A percentile compares a stretch with the other conserved stretches of the same genome.
phyloP scores from a whole-genome alignment of 2,329 filamentous ascomycete genomes.

The Claviceps monticola region DNA sequence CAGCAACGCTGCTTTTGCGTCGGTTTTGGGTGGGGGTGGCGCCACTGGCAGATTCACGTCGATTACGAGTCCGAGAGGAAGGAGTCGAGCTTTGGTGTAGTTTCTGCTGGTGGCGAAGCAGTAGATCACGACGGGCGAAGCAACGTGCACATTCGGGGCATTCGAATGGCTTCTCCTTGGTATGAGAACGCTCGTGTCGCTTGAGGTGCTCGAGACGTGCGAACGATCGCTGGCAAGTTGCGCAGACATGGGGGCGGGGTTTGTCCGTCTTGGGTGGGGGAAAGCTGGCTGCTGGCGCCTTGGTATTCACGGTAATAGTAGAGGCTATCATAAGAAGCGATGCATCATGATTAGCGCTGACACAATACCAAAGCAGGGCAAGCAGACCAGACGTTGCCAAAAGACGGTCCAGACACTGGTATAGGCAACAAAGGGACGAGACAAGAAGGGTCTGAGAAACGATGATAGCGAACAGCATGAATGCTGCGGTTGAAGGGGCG shows the following conservation, averaged over 20 bases:
- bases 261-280: constrained; percentile 93
- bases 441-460: background rate
- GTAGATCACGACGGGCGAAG: constrained; percentile 83
- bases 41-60: constrained; percentile 76
- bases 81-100: constrained; percentile 86
- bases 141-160: constrained; percentile 89
- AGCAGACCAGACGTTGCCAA: background rate
- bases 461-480: background rate
- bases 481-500: background rate
- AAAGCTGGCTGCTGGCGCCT: constrained; percentile 32
- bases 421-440: background rate
- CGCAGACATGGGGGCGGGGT: constrained; percentile 86
- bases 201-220: constrained; percentile 93
- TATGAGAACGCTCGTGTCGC: constrained; percentile 93
- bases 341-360: constrained; percentile 15
- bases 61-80: constrained; percentile 71
- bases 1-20: constrained; percentile 83
- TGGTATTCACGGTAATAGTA: constrained; percentile 38
- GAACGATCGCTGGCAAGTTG: constrained; percentile 82
- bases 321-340: constrained; percentile 22
- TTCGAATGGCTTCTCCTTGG: constrained; percentile 97
- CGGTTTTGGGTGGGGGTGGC: constrained; percentile 53
- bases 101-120: constrained; percentile 95
- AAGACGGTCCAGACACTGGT: background rate
- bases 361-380: background rate